Evolutionary conservation across 75 land plant genomes (phyloP).

Genomic region (Cunninghamia lanceolata): DNA sequence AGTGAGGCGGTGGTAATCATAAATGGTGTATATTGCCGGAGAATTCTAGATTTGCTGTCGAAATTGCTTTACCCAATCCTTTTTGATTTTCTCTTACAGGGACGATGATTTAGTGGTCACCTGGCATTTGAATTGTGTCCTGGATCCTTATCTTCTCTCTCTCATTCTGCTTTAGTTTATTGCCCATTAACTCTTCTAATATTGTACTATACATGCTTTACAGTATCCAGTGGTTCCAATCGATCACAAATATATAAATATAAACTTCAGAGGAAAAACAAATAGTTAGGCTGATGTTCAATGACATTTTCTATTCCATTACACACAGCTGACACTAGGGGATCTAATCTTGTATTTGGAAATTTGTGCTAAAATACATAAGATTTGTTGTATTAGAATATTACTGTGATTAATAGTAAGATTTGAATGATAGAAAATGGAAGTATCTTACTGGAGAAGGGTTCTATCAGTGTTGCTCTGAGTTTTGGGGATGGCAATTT

Average conservation of each 20-base stretch:
- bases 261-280: not conserved
- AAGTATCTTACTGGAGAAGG: not conserved
- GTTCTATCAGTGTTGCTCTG: no score
- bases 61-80: not conserved
- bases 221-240: not conserved
- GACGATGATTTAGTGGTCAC: not conserved
- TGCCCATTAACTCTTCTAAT: not conserved
- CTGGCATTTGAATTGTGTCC: not conserved
- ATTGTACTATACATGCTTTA: not conserved
- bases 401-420: not conserved
- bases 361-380: not conserved
- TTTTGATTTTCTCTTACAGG: not conserved
- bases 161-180: not conserved
- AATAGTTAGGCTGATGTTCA: not conserved
- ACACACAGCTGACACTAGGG: not conserved
- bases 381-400: not conserved
- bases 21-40: not conserved
- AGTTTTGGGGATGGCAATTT: no score
- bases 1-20: conserved; percentile 10
- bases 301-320: not conserved
- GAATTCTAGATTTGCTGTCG: not conserved
- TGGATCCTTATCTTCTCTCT: not conserved
- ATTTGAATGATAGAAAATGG: not conserved
- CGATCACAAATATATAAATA: not conserved
- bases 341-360: not conserved